Evolutionary conservation across 768 basidiomycete genomes (phyloP).

Genomic region (Termitomyces sp.): DNA sequence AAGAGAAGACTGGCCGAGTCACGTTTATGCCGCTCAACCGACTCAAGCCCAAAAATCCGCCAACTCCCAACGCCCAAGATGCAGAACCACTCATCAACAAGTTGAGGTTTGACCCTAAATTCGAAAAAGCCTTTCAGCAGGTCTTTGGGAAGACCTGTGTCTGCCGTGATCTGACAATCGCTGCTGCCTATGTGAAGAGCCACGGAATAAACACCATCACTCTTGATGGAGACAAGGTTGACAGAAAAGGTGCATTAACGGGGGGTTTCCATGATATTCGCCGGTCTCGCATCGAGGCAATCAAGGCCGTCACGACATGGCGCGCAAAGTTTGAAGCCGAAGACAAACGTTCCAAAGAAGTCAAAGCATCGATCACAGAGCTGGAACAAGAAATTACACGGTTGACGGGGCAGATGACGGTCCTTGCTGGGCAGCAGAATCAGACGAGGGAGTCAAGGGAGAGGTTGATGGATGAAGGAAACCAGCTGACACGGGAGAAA

Average conservation of each 20-base stretch:
- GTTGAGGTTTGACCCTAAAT: slow-evolving; percentile 67
- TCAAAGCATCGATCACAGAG: slow-evolving; percentile 62
- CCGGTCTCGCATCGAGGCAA: slow-evolving; percentile 84
- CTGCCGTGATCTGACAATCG: slow-evolving; percentile 87
- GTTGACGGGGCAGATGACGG: slow-evolving; percentile 68
- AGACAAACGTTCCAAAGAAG: slow-evolving; percentile 62
- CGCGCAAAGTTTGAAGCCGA: slow-evolving; percentile 67
- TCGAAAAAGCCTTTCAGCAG: slow-evolving; percentile 87
- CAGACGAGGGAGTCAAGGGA: slow-evolving; percentile 70
- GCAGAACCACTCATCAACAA: slow-evolving; percentile 82
- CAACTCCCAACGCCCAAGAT: slow-evolving; percentile 68
- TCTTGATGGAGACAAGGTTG: slow-evolving; percentile 95
- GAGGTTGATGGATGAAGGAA: slow-evolving; percentile 59
- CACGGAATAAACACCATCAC: slow-evolving; percentile 97
- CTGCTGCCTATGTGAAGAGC: slow-evolving; percentile 90
- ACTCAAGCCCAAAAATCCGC: slow-evolving; percentile 70
- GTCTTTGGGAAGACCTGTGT: slow-evolving; percentile 98
- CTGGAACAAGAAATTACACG: slow-evolving; percentile 88
- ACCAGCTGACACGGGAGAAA: slow-evolving; percentile 58
- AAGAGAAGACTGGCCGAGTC: slow-evolving; percentile 90
- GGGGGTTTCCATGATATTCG: slow-evolving; percentile 95
- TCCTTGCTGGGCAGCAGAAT: slow-evolving; percentile 64
- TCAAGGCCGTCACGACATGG: slow-evolving; percentile 76
- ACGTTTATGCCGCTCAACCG: slow-evolving; percentile 99
- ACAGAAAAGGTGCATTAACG: slow-evolving; percentile 92